These are phyloP conservation scores for Aspergillus hortae DNA, from an alignment of 2,329 filamentous ascomycete species.

Conservation along the genomic window DNA sequence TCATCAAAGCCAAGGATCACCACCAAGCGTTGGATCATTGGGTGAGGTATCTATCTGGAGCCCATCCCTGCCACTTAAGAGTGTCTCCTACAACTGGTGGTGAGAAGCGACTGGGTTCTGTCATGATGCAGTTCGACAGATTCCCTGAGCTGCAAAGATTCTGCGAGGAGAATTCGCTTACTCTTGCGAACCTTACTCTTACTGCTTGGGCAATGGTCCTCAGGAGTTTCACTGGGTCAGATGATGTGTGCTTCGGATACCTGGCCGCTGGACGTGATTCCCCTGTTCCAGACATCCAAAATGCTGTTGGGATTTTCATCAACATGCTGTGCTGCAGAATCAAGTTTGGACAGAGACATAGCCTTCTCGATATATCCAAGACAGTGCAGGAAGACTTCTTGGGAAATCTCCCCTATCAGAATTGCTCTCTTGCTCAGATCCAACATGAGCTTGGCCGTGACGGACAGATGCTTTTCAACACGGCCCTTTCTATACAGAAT, in stretches of 20 bases:
- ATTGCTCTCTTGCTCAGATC: constrained; percentile 48
- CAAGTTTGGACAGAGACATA: constrained; percentile 31
- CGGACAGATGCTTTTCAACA: constrained; percentile 39
- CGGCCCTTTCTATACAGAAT: constrained; percentile 41
- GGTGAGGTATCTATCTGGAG: constrained; percentile 31
- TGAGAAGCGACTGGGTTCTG: constrained; percentile 7
- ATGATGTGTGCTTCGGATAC: constrained; percentile 43
- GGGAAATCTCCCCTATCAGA: constrained; percentile 47
- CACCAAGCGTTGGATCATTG: constrained; percentile 29
- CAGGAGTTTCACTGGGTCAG: constrained; percentile 26
- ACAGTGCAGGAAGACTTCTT: constrained; percentile 47
- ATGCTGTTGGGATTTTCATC: constrained; percentile 50
- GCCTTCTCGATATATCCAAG: constrained; percentile 40
- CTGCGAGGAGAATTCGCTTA: constrained; percentile 29
- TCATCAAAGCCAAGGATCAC: constrained; percentile 26
- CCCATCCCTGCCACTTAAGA: constrained; percentile 30
- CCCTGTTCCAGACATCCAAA: constrained; percentile 43
- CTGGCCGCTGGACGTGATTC: constrained; percentile 43
- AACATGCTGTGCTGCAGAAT: constrained; percentile 55
- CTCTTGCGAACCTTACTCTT: constrained; percentile 35
- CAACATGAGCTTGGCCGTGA: constrained; percentile 39
- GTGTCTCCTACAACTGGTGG: neutral
- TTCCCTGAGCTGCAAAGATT: constrained; percentile 29
- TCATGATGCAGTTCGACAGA: constrained; percentile 23
- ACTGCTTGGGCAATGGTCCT: constrained; percentile 40